Conservation (phyloP, 306 rosid genomes). For the Potentilla sterilis region DNA sequence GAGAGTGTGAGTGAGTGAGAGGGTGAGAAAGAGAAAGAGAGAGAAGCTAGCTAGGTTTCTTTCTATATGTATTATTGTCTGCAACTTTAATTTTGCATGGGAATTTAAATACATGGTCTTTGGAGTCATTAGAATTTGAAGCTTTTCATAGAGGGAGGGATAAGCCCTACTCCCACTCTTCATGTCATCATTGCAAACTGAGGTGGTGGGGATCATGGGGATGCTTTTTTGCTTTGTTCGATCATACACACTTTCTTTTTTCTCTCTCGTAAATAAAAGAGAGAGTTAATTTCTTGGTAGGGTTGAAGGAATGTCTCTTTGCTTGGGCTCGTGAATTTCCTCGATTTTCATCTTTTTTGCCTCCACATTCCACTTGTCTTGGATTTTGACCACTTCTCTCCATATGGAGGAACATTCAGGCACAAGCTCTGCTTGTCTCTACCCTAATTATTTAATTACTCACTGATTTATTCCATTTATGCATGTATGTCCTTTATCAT, state of each 20-base stretch:
- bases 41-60: background rate
- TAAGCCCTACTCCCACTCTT: constrained; percentile 54
- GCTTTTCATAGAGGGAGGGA: constrained; percentile 25
- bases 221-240: constrained; percentile 46
- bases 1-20: background rate
- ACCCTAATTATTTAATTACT: background rate
- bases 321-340: constrained; percentile 46
- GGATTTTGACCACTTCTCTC: constrained; percentile 33
- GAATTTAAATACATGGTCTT: constrained; percentile 34
- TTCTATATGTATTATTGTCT: constrained; percentile 4
- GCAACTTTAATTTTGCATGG: constrained; percentile 45
- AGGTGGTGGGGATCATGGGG: constrained; percentile 50
- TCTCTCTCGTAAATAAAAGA: background rate
- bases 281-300: constrained; percentile 36
- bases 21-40: background rate
- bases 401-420: constrained; percentile 19
- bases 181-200: constrained; percentile 55
- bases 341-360: constrained; percentile 30
- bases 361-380: constrained; percentile 38
- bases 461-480: background rate
- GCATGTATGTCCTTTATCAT: background rate
- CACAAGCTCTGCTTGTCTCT: constrained; percentile 24
- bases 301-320: constrained; percentile 53
- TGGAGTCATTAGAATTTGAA: constrained; percentile 33
- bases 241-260: constrained; percentile 15